These are phyloP conservation scores for Penicillium tannophilum DNA, from an alignment of 495 filamentous ascomycete species.

Conservation along the genomic window DNA sequence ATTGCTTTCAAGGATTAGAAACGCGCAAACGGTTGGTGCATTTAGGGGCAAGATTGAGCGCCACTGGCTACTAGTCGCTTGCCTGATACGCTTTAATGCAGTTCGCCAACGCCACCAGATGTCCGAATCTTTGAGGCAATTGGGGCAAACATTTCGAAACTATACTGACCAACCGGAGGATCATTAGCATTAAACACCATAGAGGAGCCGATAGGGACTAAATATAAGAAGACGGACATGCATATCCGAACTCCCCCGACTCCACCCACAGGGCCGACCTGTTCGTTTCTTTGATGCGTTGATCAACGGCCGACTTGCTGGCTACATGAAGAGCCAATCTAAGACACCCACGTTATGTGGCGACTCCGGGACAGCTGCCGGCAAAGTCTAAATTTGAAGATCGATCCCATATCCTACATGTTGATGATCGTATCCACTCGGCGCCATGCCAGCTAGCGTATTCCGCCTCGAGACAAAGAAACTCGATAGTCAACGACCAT, in stretches of 20 bases:
- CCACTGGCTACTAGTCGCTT: too few species aligned
- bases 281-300: neutral
- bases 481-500: neutral
- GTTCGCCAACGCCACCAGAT: neutral
- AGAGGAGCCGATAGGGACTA: neutral
- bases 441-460: neutral
- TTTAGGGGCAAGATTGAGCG: neutral
- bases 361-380: neutral
- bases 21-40: neutral
- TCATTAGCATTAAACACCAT: too few species aligned
- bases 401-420: neutral
- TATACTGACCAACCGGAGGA: too few species aligned
- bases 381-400: neutral
- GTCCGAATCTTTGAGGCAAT: neutral
- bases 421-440: neutral
- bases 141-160: too few species aligned
- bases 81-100: neutral
- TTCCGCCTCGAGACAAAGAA: neutral
- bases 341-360: neutral
- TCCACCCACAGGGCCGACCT: neutral
- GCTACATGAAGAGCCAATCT: neutral
- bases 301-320: neutral
- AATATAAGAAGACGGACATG: neutral
- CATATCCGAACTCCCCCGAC: neutral
- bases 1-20: too few species aligned